Evolutionary conservation across 495 filamentous ascomycete species (phyloP).

Genomic region (Schizothecium vesticola): DNA sequence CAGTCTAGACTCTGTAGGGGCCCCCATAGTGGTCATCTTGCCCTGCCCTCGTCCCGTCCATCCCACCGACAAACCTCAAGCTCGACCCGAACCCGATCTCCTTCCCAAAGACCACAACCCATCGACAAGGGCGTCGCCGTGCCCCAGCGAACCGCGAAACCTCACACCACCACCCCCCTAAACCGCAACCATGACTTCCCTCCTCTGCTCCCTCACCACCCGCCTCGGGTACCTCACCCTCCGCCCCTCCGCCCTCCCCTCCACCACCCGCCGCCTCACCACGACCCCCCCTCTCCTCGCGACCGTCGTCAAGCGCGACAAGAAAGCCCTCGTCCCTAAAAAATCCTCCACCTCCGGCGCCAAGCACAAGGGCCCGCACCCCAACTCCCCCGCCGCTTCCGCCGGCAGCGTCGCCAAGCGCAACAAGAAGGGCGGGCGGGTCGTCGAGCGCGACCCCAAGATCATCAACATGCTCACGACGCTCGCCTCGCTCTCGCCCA

Average conservation of each 20-base stretch:
- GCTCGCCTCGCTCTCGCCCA: constrained; percentile 25
- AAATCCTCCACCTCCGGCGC: background rate
- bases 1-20: too few relatives aligned
- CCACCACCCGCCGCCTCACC: background rate
- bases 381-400: background rate
- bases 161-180: too few relatives aligned
- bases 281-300: background rate
- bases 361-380: background rate
- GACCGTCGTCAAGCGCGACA: background rate
- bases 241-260: background rate
- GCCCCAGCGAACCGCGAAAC: background rate
- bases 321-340: background rate
- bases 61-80: background rate
- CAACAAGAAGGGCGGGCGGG: constrained; percentile 17
- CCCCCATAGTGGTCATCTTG: too few relatives aligned
- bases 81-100: background rate
- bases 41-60: background rate
- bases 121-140: background rate
- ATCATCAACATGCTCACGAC: constrained; percentile 29
- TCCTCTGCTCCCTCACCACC: background rate
- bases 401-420: background rate
- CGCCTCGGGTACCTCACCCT: background rate
- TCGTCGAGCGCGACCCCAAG: constrained; percentile 18
- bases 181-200: background rate
- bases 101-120: background rate